Base-by-base conservation (phyloP, 306 rosid species). In the Quercus dentata region DNA sequence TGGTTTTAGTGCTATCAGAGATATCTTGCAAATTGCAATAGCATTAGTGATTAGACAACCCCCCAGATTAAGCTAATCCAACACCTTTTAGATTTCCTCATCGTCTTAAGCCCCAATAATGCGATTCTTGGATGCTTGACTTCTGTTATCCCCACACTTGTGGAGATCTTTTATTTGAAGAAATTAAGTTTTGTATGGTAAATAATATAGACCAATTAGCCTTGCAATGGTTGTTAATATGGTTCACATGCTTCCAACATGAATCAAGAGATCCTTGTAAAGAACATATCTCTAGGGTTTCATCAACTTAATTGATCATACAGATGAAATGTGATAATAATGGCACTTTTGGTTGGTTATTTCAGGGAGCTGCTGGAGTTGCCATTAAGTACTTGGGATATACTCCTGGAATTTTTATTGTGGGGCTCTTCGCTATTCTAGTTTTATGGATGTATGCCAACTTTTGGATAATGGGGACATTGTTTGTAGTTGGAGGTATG, bases 381-480 rank as follows among this genome's bases (percentile, higher is more conserved):
- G 91, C 98, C 73, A 84, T 96, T 68, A 92, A 87, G 73, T 90
- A 96, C 84, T 79, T 96, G 89, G 99, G 99, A 28, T 96, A 91
- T 83, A 96, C 99, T 70, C 97, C 99, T 18, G 99, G 99, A 31
- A 74, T 96, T 74, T 96, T 93, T 70, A 93, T 96, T 12, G 98
- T 96, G 30, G 99, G 99, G 81, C 89, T 96, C 70, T 89, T 91
- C 31, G 97, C 85, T 74, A 96, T 96, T 92, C 93, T 96, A 59
- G 81, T 96, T 72, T 87, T 96, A 81, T 96, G 98, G 99, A 93
- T 92, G 97, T 96, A 85, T 80, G 99, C 98, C 78, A 93, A 96
- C 90, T 90, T 96, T 85, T 93, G 98, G 99, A 91, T 96, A 84
- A 86, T 97, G 6, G 99, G 99, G 83, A 82, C 86, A 17, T 85